Conservation (phyloP, 257 asterid species). For the Dorcoceras hygrometricum region DNA sequence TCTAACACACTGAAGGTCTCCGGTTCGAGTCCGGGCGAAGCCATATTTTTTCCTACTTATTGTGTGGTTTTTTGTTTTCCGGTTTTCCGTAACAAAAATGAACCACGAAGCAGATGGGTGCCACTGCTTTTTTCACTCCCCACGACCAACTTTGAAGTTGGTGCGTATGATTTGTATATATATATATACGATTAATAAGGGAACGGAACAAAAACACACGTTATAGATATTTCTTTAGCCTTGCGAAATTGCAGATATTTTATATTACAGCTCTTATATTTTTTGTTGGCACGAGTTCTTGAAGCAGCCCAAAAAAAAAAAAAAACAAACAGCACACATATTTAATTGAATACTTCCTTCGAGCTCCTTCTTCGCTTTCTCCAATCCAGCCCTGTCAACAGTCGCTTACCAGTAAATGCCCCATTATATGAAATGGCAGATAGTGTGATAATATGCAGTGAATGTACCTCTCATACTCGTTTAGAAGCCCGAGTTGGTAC, state of each 20-base stretch:
- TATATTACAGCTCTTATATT: not conserved
- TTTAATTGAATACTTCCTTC: slow-evolving; percentile 59
- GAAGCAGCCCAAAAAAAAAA: not conserved
- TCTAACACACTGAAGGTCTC: slow-evolving; percentile 62
- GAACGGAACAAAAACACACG: too few species aligned
- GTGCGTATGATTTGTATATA: too few species aligned
- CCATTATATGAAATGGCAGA: not conserved
- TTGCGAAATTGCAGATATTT: not conserved
- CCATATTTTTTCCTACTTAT: too few species aligned
- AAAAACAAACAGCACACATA: too few species aligned
- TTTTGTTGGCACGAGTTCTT: not conserved
- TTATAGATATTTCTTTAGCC: too few species aligned
- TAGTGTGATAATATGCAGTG: not conserved
- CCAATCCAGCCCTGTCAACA: slow-evolving; percentile 62
- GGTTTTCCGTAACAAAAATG: too few species aligned
- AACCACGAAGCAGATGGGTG: too few species aligned
- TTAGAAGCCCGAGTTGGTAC: slow-evolving; percentile 70
- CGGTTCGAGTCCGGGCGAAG: slow-evolving; percentile 34
- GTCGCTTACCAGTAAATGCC: not conserved
- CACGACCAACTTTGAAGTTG: too few species aligned
- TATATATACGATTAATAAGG: too few species aligned
- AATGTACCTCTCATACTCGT: slow-evolving; percentile 74
- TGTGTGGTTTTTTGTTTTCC: too few species aligned
- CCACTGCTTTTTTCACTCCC: too few species aligned
- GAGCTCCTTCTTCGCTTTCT: slow-evolving; percentile 75